phyloP scores from a whole-genome alignment of 768 basidiomycete genomes.

The Nidularia pulvinata region DNA sequence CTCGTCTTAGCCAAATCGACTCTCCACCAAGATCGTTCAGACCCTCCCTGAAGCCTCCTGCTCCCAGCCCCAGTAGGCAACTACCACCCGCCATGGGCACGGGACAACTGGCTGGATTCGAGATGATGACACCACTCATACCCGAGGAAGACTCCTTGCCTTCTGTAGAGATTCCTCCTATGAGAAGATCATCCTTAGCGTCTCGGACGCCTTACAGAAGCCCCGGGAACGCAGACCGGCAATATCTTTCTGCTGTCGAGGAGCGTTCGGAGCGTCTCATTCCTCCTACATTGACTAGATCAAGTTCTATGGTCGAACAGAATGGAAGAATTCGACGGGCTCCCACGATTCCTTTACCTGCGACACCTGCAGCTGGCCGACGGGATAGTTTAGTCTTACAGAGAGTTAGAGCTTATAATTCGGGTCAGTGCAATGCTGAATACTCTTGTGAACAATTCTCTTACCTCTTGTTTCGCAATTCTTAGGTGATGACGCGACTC shows the following conservation, averaged over 20 bases:
- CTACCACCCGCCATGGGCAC: conserved; percentile 3
- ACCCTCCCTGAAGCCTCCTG: too few species aligned
- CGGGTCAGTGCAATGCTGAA: conserved; percentile 6
- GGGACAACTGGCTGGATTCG: conserved; percentile 6
- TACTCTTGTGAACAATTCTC: not conserved
- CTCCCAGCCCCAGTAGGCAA: conserved; percentile 1
- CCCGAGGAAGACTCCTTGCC: conserved; percentile 1
- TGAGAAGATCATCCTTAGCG: not conserved
- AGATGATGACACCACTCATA: conserved; percentile 2
- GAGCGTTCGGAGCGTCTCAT: not conserved
- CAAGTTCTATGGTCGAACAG: not conserved
- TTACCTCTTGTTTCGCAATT: too few species aligned
- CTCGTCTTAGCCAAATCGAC: not conserved
- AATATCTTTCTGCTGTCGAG: not conserved
- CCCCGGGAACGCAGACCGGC: not conserved
- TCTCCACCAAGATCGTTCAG: too few species aligned
- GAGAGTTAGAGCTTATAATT: conserved; percentile 26
- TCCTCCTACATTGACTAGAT: not conserved
- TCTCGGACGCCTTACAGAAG: not conserved
- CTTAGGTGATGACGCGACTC: not conserved
- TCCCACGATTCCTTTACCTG: not conserved
- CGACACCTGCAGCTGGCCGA: conserved; percentile 11
- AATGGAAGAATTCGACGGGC: not conserved
- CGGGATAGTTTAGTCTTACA: conserved; percentile 36
- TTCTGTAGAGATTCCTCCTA: not conserved